These are phyloP conservation scores for Penicillium psychrosexuale DNA, from an alignment of 2,329 filamentous ascomycete species.

Conservation along the genomic window DNA sequence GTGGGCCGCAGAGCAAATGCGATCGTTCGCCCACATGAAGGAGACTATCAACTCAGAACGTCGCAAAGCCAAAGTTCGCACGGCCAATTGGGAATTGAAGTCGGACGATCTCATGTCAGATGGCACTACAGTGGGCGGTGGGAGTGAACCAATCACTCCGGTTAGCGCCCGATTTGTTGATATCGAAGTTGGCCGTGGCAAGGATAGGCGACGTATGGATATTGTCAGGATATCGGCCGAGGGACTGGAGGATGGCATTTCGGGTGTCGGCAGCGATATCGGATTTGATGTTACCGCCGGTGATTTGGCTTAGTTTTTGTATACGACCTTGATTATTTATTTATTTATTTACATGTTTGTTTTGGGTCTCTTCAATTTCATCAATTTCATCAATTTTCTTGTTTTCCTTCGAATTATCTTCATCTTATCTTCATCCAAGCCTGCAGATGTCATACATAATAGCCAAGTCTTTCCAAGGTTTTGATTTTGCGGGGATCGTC, in stretches of 20 bases:
- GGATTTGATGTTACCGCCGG: slow-evolving; percentile 25
- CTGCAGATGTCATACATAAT: background rate
- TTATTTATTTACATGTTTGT: background rate
- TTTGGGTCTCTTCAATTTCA: background rate
- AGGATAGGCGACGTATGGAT: slow-evolving; percentile 38
- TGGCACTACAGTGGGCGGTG: slow-evolving; percentile 19
- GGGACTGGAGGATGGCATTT: slow-evolving; percentile 33
- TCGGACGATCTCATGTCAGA: slow-evolving; percentile 38
- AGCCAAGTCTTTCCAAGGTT: background rate
- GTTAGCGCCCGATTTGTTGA: slow-evolving; percentile 43
- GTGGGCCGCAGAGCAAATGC: slow-evolving; percentile 34
- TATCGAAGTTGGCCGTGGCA: slow-evolving; percentile 41
- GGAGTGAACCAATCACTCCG: slow-evolving; percentile 45
- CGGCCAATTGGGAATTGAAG: slow-evolving; percentile 41
- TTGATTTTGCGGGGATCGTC: background rate
- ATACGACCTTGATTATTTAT: background rate
- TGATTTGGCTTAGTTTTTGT: slow-evolving; percentile 24
- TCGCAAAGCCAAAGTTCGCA: slow-evolving; percentile 40
- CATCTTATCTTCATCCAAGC: background rate
- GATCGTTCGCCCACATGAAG: slow-evolving; percentile 34
- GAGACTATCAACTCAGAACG: slow-evolving; percentile 40
- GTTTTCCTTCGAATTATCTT: too few species aligned
- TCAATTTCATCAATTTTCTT: too few species aligned
- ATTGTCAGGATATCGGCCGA: slow-evolving; percentile 40
- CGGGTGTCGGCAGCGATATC: slow-evolving; percentile 8